A percentile compares a stretch with the other conserved stretches of the same genome.
Conservation (phyloP, 345 rosid species). For the Anastatica hierochuntica region DNA sequence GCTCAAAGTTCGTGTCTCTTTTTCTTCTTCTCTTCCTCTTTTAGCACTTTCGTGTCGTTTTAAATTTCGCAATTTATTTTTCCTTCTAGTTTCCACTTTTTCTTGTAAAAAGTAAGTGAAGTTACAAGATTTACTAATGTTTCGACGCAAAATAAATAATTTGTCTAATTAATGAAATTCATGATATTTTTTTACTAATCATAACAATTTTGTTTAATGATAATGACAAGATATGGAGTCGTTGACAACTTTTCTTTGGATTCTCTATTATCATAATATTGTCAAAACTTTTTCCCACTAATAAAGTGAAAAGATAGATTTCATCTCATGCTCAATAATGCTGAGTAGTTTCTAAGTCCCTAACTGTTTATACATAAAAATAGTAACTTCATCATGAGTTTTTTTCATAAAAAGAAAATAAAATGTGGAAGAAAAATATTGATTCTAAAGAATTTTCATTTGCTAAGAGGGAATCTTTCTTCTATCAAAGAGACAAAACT, state of each 20-base stretch:
- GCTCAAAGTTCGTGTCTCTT: too few species aligned
- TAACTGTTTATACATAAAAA: constrained; percentile 3
- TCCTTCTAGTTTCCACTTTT: too few species aligned
- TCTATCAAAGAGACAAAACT: constrained; percentile 31
- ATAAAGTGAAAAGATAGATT: constrained; percentile 26
- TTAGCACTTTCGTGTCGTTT: too few species aligned
- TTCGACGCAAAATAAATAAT: not conserved
- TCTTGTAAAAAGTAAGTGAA: too few species aligned
- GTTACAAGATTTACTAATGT: too few species aligned
- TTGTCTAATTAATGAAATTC: constrained; percentile 2
- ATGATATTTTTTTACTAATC: not conserved
- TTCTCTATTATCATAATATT: constrained; percentile 17
- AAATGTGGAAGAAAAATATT: not conserved
- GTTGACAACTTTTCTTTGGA: constrained; percentile 27
- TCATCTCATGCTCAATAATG: constrained; percentile 12
- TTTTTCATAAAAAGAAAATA: not conserved
- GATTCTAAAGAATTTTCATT: constrained; percentile 15
- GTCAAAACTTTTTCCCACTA: not conserved
- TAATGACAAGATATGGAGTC: constrained; percentile 13
- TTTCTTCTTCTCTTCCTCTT: too few species aligned
- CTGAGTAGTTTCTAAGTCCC: constrained; percentile 14
- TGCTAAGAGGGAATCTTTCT: constrained; percentile 49
- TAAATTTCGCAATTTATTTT: too few species aligned
- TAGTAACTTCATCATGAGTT: not conserved
- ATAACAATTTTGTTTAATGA: not conserved